A percentile compares a stretch with the other conserved stretches of the same genome.
Evolutionary conservation across 805 yeast genomes (phyloP).

Genomic region (Barnettozyma siamensis): DNA sequence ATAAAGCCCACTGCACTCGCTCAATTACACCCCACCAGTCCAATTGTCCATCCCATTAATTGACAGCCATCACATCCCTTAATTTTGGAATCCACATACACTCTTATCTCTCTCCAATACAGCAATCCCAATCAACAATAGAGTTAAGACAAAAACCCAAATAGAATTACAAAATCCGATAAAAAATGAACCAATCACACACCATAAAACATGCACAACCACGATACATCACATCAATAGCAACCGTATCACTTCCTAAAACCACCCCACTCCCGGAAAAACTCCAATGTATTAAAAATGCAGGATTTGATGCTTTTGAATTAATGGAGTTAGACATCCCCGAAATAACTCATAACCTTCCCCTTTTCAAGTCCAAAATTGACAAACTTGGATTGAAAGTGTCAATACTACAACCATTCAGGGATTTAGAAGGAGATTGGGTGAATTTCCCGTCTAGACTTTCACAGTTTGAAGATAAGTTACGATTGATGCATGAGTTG

Average conservation of each 20-base stretch:
- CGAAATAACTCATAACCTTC: conserved; percentile 1
- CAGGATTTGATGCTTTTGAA: conserved; percentile 7
- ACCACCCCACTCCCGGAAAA: conserved; percentile 2
- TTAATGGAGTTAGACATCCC: conserved; percentile 6
- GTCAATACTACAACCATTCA: conserved; percentile 9
- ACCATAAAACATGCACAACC: neutral
- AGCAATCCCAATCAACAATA: no score
- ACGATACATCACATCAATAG: conserved; percentile 5
- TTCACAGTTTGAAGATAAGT: neutral
- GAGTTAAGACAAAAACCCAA: no score
- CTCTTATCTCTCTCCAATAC: no score
- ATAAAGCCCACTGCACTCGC: no score
- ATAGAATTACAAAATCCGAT: no score
- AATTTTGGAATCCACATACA: no score
- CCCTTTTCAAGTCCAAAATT: neutral
- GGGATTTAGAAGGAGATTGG: conserved; percentile 8
- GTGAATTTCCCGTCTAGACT: neutral
- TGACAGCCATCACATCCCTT: no score
- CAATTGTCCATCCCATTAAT: no score
- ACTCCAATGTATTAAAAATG: conserved; percentile 1
- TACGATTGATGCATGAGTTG: conserved; percentile 2
- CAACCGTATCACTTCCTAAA: conserved; percentile 7
- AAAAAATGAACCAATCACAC: no score
- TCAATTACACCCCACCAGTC: no score
- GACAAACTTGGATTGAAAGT: conserved; percentile 1